phyloP scores from a whole-genome alignment of 345 rosid genomes.

The Ceriops zippeliana region DNA sequence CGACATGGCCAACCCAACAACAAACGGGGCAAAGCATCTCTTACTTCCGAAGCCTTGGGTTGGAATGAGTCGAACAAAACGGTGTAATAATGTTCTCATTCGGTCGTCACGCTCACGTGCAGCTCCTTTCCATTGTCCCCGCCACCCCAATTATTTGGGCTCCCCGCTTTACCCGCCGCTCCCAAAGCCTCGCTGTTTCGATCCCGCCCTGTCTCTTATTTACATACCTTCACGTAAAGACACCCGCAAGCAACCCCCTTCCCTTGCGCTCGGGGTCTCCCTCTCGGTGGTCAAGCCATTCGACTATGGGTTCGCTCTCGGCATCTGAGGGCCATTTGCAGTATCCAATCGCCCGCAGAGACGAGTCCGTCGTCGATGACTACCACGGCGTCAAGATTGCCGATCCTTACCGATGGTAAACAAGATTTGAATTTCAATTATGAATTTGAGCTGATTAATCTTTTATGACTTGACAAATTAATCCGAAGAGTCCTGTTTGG shows the following conservation, averaged over 20 bases:
- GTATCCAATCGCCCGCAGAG: constrained; percentile 64
- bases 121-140: neutral
- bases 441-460: too few species aligned
- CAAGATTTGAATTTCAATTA: neutral
- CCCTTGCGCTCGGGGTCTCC: neutral
- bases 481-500: neutral
- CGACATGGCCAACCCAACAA: constrained; percentile 26
- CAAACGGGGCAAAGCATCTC: neutral
- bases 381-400: constrained; percentile 66
- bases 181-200: neutral
- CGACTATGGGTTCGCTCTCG: constrained; percentile 61
- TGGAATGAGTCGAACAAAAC: neutral
- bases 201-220: neutral
- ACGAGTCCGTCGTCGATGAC: constrained; percentile 69
- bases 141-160: neutral
- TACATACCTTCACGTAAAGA: neutral
- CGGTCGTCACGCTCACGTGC: constrained; percentile 1
- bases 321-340: constrained; percentile 31
- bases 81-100: constrained; percentile 20
- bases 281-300: neutral
- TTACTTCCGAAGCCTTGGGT: neutral
- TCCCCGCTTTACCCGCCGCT: neutral
- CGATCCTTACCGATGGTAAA: constrained; percentile 90
- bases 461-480: neutral
- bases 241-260: neutral